A percentile compares a stretch with the other conserved stretches of the same genome.
These are phyloP conservation scores for Fusarium mexicanum DNA, from an alignment of 2,329 filamentous ascomycete species.

Conservation along the genomic window DNA sequence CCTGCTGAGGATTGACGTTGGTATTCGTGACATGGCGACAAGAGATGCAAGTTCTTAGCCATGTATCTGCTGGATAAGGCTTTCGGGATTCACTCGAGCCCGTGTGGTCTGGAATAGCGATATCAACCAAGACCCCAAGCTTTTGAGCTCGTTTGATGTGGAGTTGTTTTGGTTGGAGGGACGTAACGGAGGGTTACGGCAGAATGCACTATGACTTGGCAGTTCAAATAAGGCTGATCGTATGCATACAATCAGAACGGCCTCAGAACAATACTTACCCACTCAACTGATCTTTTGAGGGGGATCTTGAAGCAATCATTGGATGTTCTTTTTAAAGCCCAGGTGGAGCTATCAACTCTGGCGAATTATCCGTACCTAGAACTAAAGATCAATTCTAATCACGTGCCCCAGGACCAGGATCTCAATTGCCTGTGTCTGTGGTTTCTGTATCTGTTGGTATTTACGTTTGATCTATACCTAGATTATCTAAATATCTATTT, in stretches of 20 bases:
- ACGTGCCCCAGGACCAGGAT: background rate
- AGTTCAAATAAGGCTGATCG: background rate
- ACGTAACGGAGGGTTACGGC: background rate
- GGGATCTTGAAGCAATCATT: background rate
- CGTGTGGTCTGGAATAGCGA: background rate
- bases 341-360: conserved; percentile 8
- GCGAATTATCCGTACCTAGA: background rate
- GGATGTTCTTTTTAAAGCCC: conserved; percentile 17
- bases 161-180: background rate
- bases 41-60: background rate
- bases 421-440: background rate
- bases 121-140: background rate
- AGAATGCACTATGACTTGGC: conserved; percentile 8
- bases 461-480: background rate
- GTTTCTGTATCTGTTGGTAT: background rate
- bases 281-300: background rate
- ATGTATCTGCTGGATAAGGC: background rate
- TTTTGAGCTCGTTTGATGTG: background rate
- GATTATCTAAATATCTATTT: background rate
- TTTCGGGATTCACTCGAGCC: background rate
- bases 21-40: conserved; percentile 55
- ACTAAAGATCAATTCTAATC: background rate
- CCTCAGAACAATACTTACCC: background rate
- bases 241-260: background rate
- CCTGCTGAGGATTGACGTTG: conserved; percentile 56